phyloP scores from a whole-genome alignment of 306 rosid genomes.

The Quercus berberidifolia region DNA sequence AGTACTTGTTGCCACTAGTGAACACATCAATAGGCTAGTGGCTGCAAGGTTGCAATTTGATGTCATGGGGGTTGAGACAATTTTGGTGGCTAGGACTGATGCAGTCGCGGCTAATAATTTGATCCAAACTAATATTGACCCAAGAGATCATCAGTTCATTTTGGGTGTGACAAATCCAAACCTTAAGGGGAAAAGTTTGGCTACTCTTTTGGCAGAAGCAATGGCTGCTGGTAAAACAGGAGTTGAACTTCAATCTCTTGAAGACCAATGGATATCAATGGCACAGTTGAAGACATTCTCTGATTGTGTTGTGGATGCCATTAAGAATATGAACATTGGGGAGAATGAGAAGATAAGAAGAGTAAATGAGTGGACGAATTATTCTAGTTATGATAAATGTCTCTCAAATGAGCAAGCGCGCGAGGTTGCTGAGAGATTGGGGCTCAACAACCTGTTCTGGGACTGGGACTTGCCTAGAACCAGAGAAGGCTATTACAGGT shows the following conservation, averaged over 20 bases:
- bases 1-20: constrained; percentile 75
- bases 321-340: constrained; percentile 38
- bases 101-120: constrained; percentile 64
- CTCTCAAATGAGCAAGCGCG: constrained; percentile 69
- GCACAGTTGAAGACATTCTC: constrained; percentile 78
- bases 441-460: constrained; percentile 70
- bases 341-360: constrained; percentile 60
- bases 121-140: constrained; percentile 84
- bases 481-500: constrained; percentile 92
- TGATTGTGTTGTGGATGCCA: constrained; percentile 64
- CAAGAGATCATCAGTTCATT: constrained; percentile 80
- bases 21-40: constrained; percentile 84
- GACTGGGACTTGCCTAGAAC: constrained; percentile 95
- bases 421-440: constrained; percentile 60
- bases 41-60: constrained; percentile 93
- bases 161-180: constrained; percentile 73
- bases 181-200: constrained; percentile 50
- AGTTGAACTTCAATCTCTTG: constrained; percentile 70
- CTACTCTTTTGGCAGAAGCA: constrained; percentile 54
- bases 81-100: constrained; percentile 87
- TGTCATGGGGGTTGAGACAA: constrained; percentile 92
- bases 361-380: constrained; percentile 60
- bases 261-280: constrained; percentile 66
- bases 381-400: constrained; percentile 50
- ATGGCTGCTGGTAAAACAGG: constrained; percentile 73